Evolutionary conservation across 2,329 filamentous ascomycete species (phyloP).

Genomic region (Gaeumannomyces tritici): DNA sequence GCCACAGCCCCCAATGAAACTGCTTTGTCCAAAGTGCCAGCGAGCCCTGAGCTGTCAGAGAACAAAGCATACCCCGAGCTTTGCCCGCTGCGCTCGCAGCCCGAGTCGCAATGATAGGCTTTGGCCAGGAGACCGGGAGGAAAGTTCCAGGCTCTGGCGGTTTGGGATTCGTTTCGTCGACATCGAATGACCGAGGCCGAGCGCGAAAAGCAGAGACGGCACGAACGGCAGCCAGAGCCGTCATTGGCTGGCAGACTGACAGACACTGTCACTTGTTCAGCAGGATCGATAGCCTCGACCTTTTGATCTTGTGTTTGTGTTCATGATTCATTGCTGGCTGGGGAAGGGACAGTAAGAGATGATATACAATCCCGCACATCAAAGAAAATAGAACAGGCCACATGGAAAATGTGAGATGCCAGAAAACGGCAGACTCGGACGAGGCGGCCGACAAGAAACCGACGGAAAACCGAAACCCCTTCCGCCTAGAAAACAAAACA

Average conservation of each 20-base stretch:
- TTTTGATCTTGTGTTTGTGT: not conserved
- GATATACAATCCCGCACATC: not conserved
- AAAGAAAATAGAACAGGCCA: not conserved
- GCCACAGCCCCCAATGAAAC: not conserved
- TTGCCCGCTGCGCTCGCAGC: no score
- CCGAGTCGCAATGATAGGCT: not conserved
- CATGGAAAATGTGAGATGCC: not conserved
- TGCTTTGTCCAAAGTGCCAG: not conserved
- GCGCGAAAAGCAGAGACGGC: not conserved
- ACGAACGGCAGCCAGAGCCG: not conserved
- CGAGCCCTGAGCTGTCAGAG: no score
- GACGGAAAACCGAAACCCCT: not conserved
- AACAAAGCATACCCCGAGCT: not conserved
- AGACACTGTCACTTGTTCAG: not conserved
- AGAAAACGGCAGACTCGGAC: not conserved
- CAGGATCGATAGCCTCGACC: not conserved
- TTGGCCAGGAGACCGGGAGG: not conserved
- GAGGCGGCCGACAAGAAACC: not conserved
- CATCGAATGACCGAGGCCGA: no score
- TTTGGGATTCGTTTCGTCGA: not conserved
- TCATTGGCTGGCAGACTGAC: no score
- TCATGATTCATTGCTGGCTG: not conserved
- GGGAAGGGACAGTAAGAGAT: not conserved
- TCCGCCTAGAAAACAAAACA: not conserved
- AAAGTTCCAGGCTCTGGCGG: not conserved